Evolutionary conservation across 2,329 filamentous ascomycete species (phyloP).

Genomic region (Colletotrichum sp.): DNA sequence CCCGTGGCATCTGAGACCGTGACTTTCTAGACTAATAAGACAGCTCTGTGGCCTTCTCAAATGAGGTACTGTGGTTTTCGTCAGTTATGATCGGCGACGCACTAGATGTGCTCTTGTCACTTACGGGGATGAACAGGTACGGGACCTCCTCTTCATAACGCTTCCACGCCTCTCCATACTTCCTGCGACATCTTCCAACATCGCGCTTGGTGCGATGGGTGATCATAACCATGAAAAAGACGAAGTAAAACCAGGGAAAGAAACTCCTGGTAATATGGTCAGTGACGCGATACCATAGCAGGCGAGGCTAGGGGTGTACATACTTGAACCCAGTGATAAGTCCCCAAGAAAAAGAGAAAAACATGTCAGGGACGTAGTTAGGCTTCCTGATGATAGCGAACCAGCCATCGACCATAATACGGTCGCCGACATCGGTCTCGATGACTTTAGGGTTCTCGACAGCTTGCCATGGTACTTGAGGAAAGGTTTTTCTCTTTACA

Average conservation of each 20-base stretch:
- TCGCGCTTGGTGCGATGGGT: slow-evolving; percentile 79
- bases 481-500: slow-evolving; percentile 74
- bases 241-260: slow-evolving; percentile 90
- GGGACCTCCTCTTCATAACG: slow-evolving; percentile 82
- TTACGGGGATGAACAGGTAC: slow-evolving; percentile 81
- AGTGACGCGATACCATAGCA: background rate
- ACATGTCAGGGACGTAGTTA: slow-evolving; percentile 54
- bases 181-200: slow-evolving; percentile 76
- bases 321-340: slow-evolving; percentile 55
- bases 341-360: slow-evolving; percentile 57
- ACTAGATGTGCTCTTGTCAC: slow-evolving; percentile 20
- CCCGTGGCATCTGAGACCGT: no score
- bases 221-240: slow-evolving; percentile 86
- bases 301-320: background rate
- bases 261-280: slow-evolving; percentile 54
- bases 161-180: slow-evolving; percentile 83
- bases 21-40: no score
- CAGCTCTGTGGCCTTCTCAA: background rate
- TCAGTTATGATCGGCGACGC: background rate
- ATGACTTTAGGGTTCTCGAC: slow-evolving; percentile 76
- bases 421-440: slow-evolving; percentile 70
- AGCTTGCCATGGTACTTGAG: slow-evolving; percentile 79
- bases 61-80: background rate
- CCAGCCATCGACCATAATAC: slow-evolving; percentile 69
- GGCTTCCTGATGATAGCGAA: slow-evolving; percentile 67